Conservation (phyloP, 1,139 yeast species). For the Geotrichum australiense region DNA sequence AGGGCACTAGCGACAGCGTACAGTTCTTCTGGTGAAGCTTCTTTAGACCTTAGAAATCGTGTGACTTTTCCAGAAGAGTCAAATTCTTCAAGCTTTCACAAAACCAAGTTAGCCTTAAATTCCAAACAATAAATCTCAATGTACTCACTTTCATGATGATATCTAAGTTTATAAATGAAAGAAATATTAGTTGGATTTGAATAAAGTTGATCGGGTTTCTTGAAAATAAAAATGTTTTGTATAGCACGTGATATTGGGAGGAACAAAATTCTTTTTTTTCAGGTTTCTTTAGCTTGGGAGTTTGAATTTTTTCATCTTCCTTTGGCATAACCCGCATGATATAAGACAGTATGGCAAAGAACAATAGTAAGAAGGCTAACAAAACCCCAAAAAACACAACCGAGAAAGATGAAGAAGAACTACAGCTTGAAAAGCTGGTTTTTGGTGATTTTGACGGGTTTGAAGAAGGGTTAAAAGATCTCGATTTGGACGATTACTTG, state of each 20-base stretch:
- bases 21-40: slow-evolving; percentile 40
- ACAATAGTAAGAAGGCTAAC: slow-evolving; percentile 8
- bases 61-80: slow-evolving; percentile 51
- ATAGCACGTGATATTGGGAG: slow-evolving; percentile 17
- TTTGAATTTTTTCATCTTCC: not conserved
- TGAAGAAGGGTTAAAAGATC: slow-evolving; percentile 53
- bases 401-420: slow-evolving; percentile 78
- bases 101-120: slow-evolving; percentile 1
- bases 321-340: not conserved
- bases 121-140: not conserved
- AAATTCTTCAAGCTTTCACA: slow-evolving; percentile 8
- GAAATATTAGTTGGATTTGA: not conserved
- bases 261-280: slow-evolving; percentile 14
- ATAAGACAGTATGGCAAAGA: slow-evolving; percentile 10
- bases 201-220: not conserved
- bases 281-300: slow-evolving; percentile 1
- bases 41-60: slow-evolving; percentile 53
- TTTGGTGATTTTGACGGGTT: slow-evolving; percentile 86
- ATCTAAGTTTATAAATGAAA: not conserved
- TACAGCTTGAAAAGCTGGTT: slow-evolving; percentile 70
- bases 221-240: slow-evolving; percentile 1
- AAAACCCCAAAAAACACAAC: too few species aligned
- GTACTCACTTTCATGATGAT: slow-evolving; percentile 14
- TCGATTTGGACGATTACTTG: slow-evolving; percentile 43
- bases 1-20: slow-evolving; percentile 40